Evolutionary conservation across 306 rosid genomes (phyloP).

Genomic region (Astragalus glycyphyllos): DNA sequence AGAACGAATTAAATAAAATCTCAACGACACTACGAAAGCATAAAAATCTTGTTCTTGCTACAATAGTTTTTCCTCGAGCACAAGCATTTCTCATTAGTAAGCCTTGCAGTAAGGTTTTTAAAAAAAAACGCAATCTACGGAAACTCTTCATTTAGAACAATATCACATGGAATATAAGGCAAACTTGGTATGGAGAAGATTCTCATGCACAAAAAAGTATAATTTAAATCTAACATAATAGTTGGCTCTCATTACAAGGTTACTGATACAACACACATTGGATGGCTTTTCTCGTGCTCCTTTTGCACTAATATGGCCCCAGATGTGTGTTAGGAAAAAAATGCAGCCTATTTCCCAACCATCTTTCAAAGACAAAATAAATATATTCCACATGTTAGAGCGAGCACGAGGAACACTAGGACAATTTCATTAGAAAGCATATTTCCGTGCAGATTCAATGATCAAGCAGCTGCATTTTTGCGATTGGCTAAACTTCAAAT

Average conservation of each 20-base stretch:
- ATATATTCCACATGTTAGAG: not conserved
- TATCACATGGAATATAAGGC: not conserved
- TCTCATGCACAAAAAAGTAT: not conserved
- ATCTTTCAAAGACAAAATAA: constrained; percentile 19
- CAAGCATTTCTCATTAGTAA: no score
- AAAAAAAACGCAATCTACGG: no score
- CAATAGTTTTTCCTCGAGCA: no score
- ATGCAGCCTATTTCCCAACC: constrained; percentile 11
- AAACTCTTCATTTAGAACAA: not conserved
- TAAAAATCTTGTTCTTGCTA: no score
- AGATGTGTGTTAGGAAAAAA: not conserved
- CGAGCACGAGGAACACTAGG: not conserved
- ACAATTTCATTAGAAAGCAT: not conserved
- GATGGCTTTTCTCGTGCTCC: not conserved
- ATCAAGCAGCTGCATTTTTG: constrained; percentile 33
- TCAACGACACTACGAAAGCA: no score
- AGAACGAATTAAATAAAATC: no score
- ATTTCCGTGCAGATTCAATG: constrained; percentile 19
- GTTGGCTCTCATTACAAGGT: not conserved
- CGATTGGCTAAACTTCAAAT: constrained; percentile 7
- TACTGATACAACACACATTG: not conserved
- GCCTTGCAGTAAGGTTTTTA: no score
- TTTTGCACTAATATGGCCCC: not conserved
- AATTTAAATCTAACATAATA: not conserved
- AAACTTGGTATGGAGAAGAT: not conserved